phyloP scores from a whole-genome alignment of 2,329 filamentous ascomycete species.

The Juglanconis oblonga region DNA sequence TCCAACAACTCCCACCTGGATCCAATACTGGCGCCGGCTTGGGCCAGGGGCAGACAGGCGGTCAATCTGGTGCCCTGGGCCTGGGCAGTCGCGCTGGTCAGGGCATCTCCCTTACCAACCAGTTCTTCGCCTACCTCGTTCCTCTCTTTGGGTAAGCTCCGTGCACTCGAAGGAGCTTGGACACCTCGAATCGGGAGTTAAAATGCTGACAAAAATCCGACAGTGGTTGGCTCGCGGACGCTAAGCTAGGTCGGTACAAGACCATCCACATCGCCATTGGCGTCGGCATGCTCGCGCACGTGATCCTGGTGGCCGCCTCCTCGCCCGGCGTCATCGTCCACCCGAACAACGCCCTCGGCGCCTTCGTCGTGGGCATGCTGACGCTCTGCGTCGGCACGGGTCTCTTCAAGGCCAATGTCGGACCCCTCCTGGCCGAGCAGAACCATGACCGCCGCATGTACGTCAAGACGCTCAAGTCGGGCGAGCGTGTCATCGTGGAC shows the following conservation, averaged over 20 bases:
- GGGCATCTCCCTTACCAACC: constrained; percentile 50
- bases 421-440: constrained; percentile 69
- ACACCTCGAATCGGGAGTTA: neutral
- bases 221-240: constrained; percentile 60
- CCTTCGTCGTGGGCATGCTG: constrained; percentile 65
- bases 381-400: constrained; percentile 63
- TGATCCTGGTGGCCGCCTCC: constrained; percentile 63
- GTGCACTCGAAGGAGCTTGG: constrained; percentile 19
- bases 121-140: constrained; percentile 19
- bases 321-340: constrained; percentile 61
- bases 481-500: constrained; percentile 69
- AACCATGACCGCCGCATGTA: constrained; percentile 57
- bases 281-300: constrained; percentile 64
- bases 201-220: neutral
- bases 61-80: constrained; percentile 50
- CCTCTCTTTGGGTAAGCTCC: constrained; percentile 34
- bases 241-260: constrained; percentile 69
- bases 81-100: constrained; percentile 56
- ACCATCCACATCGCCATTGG: constrained; percentile 68
- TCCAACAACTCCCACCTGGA: constrained; percentile 49
- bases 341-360: constrained; percentile 56
- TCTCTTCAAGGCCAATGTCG: constrained; percentile 80
- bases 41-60: constrained; percentile 21
- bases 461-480: constrained; percentile 51
- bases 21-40: constrained; percentile 51